These are phyloP conservation scores for Pyricularia sp. DNA, from an alignment of 2,329 filamentous ascomycete genomes.

Conservation along the genomic window DNA sequence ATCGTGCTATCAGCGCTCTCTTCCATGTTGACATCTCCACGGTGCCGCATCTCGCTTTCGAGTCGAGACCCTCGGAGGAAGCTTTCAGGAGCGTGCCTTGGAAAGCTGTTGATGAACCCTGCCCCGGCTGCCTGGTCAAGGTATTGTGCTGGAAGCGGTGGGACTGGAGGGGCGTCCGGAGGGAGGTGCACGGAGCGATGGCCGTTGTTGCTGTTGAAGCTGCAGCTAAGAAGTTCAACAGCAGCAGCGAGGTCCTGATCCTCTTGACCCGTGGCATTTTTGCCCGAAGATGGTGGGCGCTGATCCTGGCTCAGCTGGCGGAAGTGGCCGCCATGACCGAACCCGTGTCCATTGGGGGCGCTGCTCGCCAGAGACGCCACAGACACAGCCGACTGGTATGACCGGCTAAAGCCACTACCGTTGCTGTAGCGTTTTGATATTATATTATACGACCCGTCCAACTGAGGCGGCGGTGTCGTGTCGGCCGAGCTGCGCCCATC, in stretches of 20 bases:
- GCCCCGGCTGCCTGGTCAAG: conserved; percentile 50
- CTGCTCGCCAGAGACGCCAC: conserved; percentile 42
- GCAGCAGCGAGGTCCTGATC: conserved; percentile 84
- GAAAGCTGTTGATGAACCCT: conserved; percentile 55
- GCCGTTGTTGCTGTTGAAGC: conserved; percentile 68
- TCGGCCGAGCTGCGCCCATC: conserved; percentile 78
- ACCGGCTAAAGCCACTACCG: conserved; percentile 57
- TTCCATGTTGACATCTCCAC: conserved; percentile 58
- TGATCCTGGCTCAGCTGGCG: conserved; percentile 68
- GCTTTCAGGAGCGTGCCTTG: conserved; percentile 52
- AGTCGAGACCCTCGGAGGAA: conserved; percentile 46
- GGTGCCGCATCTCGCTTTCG: conserved; percentile 26
- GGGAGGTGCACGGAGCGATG: conserved; percentile 54
- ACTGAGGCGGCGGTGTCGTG: conserved; percentile 80
- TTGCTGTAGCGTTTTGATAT: conserved; percentile 49
- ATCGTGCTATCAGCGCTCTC: conserved; percentile 53
- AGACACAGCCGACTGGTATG: conserved; percentile 65
- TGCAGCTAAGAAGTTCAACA: conserved; percentile 83
- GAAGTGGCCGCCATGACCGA: conserved; percentile 37
- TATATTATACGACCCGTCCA: conserved; percentile 46
- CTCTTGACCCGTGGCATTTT: conserved; percentile 66
- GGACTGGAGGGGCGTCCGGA: conserved; percentile 75
- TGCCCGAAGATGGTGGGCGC: conserved; percentile 71
- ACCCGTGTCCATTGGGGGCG: conserved; percentile 37
- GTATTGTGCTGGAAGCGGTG: conserved; percentile 75